These are phyloP conservation scores for Malassezia caprae DNA, from an alignment of 1,284 basidiomycete genomes.

Conservation along the genomic window DNA sequence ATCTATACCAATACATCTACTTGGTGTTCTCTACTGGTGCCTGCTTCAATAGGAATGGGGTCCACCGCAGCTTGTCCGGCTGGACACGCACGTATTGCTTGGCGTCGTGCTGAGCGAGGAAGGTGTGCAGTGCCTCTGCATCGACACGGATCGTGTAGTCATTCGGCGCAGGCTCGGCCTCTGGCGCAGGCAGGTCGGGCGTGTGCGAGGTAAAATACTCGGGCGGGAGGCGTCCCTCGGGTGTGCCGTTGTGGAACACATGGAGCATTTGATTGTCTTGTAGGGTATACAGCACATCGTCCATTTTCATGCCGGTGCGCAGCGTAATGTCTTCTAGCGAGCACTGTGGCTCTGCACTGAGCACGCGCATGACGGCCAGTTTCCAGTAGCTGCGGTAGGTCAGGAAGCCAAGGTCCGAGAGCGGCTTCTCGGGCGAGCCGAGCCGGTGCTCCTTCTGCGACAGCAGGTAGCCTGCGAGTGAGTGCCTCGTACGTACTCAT, in stretches of 20 bases:
- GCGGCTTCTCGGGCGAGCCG: slow-evolving; percentile 95
- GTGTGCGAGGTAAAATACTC: not conserved
- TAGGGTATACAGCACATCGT: slow-evolving; percentile 76
- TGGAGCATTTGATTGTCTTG: slow-evolving; percentile 67
- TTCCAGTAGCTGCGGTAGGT: slow-evolving; percentile 95
- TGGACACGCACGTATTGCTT: slow-evolving; percentile 73
- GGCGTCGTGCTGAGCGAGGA: slow-evolving; percentile 61
- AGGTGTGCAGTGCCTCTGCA: slow-evolving; percentile 58
- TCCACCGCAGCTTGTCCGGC: slow-evolving; percentile 80
- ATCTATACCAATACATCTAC: not conserved
- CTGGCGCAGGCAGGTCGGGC: not conserved
- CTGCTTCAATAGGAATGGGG: slow-evolving; percentile 9
- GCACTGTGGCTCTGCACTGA: slow-evolving; percentile 57
- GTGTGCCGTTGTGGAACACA: slow-evolving; percentile 12
- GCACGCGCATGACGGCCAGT: slow-evolving; percentile 72
- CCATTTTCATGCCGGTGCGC: slow-evolving; percentile 79
- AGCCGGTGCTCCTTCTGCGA: slow-evolving; percentile 92
- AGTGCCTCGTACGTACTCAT: slow-evolving; percentile 14
- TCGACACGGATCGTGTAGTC: slow-evolving; percentile 71
- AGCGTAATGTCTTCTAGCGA: slow-evolving; percentile 74
- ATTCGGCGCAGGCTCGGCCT: slow-evolving; percentile 55
- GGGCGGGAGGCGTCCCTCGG: slow-evolving; percentile 5
- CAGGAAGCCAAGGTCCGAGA: slow-evolving; percentile 85
- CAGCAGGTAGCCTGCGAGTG: slow-evolving; percentile 69
- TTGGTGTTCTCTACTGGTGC: not conserved